Base-by-base conservation (phyloP, 352 stramenopile species). In the Pythium dissotocum region DNA sequence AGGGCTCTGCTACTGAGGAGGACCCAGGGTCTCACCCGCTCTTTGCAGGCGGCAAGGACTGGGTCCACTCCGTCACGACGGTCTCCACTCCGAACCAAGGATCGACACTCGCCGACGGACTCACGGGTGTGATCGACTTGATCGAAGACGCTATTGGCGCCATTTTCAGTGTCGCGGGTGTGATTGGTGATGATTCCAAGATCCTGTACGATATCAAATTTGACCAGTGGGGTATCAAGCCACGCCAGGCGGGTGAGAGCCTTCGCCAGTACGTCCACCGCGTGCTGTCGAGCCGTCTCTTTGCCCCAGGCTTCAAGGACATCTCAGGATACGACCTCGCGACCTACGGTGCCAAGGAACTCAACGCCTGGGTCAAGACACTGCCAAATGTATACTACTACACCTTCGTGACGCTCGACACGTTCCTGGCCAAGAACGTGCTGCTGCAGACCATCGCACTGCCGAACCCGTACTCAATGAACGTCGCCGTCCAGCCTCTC, bases 361-460 rank as follows among this genome's bases (percentile, higher is more conserved):
- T 73, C 69, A 83, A 72, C 59, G 68, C 46, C n/a, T 87, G 79
- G 79, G 76, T 85, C 51, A 66, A 73, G 52, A 88, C 77, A 12
- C 62, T 84, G 53, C 61, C 63, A 9, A 76, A 78, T 26, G 63
- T 88, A 1, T 86, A 79, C 67, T 85, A 88, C 75, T 87, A 78
- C 71, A 78, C 70, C 33, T 84, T 77, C 51, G 73, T 77, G 4
- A 76, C 73, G 2, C 65, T 71, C 16, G 73, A 72, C 58, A 77
- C 76, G 13, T 79, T 71, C 55, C 65, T 49, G 71, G 68, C 77
- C 30, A 58, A 77, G 38, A n/a, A n/a, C n/a, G n/a, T n/a, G n/a
- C n/a, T n/a, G n/a, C n/a, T n/a, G 70, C 73, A 36, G 75, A n/a
- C 71, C 53, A 82, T 85, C 53, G 74, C 33, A 38, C 5, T 38